A percentile compares a stretch with the other conserved stretches of the same genome.
These are phyloP conservation scores for Globisporangium carolinianum DNA, from an alignment of 352 stramenopile species.

Conservation along the genomic window DNA sequence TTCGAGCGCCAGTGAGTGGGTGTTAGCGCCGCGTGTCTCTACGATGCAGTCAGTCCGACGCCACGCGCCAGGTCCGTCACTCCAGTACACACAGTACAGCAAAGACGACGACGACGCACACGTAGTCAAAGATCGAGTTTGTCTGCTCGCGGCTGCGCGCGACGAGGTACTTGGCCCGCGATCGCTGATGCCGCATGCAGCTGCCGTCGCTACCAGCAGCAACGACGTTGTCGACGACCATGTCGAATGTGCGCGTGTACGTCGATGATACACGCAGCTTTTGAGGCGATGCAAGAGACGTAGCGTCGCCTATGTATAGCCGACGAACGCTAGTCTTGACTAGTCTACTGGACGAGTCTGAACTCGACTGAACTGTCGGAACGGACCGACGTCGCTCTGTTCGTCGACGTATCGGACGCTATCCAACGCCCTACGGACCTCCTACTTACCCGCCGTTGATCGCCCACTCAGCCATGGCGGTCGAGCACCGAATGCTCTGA, in stretches of 20 bases:
- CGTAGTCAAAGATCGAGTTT: constrained; percentile 59
- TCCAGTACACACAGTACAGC: background rate
- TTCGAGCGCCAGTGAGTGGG: background rate
- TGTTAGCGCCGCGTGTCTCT: background rate
- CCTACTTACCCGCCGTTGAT: constrained; percentile 29
- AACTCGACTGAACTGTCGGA: no score
- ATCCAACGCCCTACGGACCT: no score
- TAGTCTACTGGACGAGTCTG: no score
- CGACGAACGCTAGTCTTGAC: no score
- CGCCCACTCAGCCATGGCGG: constrained; percentile 67
- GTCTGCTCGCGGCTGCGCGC: constrained; percentile 16
- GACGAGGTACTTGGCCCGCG: constrained; percentile 26
- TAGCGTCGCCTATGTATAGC: no score
- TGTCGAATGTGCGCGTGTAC: background rate
- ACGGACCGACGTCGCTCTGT: no score
- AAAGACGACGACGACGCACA: constrained; percentile 22
- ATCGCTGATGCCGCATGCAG: background rate
- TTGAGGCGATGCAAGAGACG: no score
- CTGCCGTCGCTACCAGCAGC: constrained; percentile 3
- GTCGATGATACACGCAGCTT: no score
- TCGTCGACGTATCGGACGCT: no score
- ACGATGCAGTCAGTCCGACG: background rate
- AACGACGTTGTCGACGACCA: constrained; percentile 5
- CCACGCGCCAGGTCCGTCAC: background rate
- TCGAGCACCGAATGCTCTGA: constrained; percentile 68